A percentile compares a stretch with the other conserved stretches of the same genome.
Conservation (phyloP, 2,329 filamentous ascomycete genomes). For the Trichoderma cornu-damae region DNA sequence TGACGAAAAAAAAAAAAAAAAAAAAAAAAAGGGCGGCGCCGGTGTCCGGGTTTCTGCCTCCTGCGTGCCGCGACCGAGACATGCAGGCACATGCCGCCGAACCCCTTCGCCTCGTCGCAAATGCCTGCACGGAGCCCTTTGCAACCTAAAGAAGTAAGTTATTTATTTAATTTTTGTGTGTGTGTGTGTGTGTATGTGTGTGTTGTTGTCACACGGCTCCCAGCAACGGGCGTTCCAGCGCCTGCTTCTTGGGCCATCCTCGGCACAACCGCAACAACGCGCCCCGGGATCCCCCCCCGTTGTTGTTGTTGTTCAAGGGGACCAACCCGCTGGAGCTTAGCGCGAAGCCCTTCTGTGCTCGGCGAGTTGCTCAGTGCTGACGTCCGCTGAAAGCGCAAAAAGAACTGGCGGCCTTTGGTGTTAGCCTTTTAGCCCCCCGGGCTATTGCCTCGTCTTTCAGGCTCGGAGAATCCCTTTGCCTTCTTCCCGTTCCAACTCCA, state of each 20-base stretch:
- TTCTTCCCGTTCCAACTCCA: conserved; percentile 20
- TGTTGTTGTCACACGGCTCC: conserved; percentile 3
- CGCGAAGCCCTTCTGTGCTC: conserved; percentile 9
- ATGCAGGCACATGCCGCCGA: conserved; percentile 8
- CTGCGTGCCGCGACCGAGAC: neutral
- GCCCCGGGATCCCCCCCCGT: too few species aligned
- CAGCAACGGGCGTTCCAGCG: conserved; percentile 1
- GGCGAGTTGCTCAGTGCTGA: neutral
- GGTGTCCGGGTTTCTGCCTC: neutral
- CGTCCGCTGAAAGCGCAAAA: conserved; percentile 12
- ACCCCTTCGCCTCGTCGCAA: neutral
- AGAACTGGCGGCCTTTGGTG: too few species aligned
- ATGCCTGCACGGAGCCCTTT: too few species aligned
- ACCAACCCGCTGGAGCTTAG: conserved; percentile 16
- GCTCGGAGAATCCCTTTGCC: conserved; percentile 22
- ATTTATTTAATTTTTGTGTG: too few species aligned
- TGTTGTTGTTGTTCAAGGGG: neutral
- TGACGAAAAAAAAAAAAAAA: too few species aligned
- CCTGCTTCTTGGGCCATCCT: neutral
- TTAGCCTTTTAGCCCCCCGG: conserved; percentile 18
- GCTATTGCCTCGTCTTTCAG: conserved; percentile 33
- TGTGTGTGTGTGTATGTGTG: too few species aligned
- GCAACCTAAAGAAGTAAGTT: too few species aligned
- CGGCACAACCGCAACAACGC: conserved; percentile 11
- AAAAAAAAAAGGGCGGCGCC: too few species aligned